phyloP scores from a whole-genome alignment of 768 basidiomycete genomes.

The Holtermanniella nyarrowii region DNA sequence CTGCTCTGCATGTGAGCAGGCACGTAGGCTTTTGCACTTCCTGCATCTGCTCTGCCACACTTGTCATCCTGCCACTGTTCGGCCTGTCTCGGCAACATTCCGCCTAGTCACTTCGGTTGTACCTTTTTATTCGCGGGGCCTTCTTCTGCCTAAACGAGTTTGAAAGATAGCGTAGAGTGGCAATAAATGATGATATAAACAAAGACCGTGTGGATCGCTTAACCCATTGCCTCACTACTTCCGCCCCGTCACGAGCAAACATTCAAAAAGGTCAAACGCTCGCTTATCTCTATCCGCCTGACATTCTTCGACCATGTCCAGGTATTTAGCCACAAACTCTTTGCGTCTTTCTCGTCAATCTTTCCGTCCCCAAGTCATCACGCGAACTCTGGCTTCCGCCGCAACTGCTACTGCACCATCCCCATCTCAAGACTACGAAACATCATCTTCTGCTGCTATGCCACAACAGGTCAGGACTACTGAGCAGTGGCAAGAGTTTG shows the following conservation, averaged over 20 bases:
- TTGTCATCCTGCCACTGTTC: neutral
- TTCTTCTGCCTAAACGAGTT: neutral
- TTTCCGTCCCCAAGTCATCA: neutral
- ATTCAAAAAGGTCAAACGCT: neutral
- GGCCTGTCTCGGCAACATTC: neutral
- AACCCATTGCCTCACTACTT: too few species aligned
- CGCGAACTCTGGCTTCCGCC: neutral
- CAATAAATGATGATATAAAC: too few species aligned
- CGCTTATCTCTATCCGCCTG: neutral
- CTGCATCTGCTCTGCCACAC: neutral
- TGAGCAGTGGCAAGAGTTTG: conserved; percentile 37
- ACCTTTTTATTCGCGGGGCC: neutral
- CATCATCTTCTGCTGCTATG: conserved; percentile 16
- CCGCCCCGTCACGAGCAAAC: neutral
- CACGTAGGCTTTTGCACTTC: too few species aligned
- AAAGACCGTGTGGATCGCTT: too few species aligned
- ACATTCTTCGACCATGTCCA: neutral
- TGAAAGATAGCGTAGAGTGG: neutral
- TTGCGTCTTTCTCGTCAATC: neutral
- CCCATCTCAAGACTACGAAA: neutral
- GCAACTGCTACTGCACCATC: neutral
- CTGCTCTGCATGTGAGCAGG: too few species aligned
- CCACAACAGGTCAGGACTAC: conserved; percentile 27
- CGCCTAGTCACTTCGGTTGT: neutral
- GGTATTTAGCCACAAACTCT: neutral